A percentile compares a stretch with the other conserved stretches of the same genome.
phyloP scores from a whole-genome alignment of 495 filamentous ascomycete genomes.

The Aspergillus steynii region DNA sequence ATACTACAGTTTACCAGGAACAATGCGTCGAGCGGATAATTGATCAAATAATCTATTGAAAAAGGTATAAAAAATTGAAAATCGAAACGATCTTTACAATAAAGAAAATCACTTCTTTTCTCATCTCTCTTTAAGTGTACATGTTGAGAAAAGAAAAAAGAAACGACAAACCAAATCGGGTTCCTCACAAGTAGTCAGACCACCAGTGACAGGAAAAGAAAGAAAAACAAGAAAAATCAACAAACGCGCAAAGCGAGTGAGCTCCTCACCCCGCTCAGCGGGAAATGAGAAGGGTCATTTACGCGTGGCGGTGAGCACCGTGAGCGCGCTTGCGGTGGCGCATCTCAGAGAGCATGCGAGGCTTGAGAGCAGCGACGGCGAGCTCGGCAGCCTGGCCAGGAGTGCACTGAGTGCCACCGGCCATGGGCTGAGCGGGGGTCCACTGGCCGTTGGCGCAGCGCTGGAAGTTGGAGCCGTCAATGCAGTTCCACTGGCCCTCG shows the following conservation, averaged over 20 bases:
- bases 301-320: slow-evolving; percentile 25
- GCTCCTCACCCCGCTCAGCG: not conserved
- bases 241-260: not conserved
- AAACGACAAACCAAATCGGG: not conserved
- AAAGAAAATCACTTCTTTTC: not conserved
- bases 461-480: slow-evolving; percentile 56
- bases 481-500: slow-evolving; percentile 63
- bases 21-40: not conserved
- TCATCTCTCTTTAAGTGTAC: not conserved
- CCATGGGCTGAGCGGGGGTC: slow-evolving; percentile 53
- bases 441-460: slow-evolving; percentile 65
- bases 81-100: not conserved
- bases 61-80: not conserved
- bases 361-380: slow-evolving; percentile 29
- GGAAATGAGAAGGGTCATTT: slow-evolving; percentile 7
- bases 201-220: slow-evolving; percentile 1
- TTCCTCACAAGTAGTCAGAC: slow-evolving; percentile 1
- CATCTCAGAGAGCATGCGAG: slow-evolving; percentile 33
- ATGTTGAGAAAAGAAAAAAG: not conserved
- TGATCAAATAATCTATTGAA: not conserved
- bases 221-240: slow-evolving; percentile 4
- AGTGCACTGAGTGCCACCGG: slow-evolving; percentile 60
- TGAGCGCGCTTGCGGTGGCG: slow-evolving; percentile 33
- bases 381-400: slow-evolving; percentile 51
- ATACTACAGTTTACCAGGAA: not conserved